Conservation (phyloP, 306 rosid species). For the Oemleria cerasiformis region DNA sequence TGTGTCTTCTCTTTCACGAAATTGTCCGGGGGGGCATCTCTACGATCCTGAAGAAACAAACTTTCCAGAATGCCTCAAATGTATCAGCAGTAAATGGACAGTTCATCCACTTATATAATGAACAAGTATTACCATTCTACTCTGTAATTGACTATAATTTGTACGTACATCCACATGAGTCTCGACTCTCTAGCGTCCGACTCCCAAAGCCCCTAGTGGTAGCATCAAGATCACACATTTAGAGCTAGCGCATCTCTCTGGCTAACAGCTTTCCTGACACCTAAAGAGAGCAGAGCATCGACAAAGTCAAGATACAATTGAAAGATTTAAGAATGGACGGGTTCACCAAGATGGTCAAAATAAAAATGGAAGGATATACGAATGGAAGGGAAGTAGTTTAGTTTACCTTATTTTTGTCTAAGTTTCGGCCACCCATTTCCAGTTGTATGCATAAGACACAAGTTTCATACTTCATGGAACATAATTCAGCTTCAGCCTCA, state of each 20-base stretch:
- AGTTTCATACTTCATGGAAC: slow-evolving; percentile 46
- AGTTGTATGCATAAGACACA: slow-evolving; percentile 40
- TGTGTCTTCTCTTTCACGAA: neutral
- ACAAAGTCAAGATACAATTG: slow-evolving; percentile 2
- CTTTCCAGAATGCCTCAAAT: neutral
- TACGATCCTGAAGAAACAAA: neutral
- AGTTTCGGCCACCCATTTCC: slow-evolving; percentile 35
- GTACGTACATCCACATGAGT: neutral
- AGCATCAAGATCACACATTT: neutral
- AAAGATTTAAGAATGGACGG: slow-evolving; percentile 4
- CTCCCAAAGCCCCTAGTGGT: neutral
- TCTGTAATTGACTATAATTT: neutral
- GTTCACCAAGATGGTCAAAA: slow-evolving; percentile 19
- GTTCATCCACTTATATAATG: neutral
- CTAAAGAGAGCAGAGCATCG: slow-evolving; percentile 7
- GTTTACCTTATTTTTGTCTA: slow-evolving; percentile 34
- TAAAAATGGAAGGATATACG: neutral
- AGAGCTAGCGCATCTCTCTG: neutral
- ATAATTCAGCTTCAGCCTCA: slow-evolving; percentile 56
- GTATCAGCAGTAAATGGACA: neutral
- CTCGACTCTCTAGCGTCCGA: slow-evolving; percentile 2
- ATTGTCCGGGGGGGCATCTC: neutral
- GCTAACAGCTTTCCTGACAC: slow-evolving; percentile 11
- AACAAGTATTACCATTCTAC: neutral
- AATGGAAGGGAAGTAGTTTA: slow-evolving; percentile 24